A percentile compares a stretch with the other conserved stretches of the same genome.
Conservation (phyloP, 345 rosid species). For the Gossypium arboreum region DNA sequence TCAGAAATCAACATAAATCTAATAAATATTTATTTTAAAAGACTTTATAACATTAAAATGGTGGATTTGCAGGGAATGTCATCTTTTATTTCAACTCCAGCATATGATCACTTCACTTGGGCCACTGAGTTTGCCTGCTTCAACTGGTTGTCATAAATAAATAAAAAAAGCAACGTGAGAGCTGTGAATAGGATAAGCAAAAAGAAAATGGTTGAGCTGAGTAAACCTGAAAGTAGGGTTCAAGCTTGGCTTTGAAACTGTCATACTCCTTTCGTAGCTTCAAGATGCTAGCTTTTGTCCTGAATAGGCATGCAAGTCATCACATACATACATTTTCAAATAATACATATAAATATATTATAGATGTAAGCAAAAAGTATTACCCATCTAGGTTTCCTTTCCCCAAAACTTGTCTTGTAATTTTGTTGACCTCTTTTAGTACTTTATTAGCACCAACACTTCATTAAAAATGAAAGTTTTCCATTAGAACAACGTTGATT, state of each 20-base stretch:
- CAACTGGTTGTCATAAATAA: not conserved
- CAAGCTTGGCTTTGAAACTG: conserved; percentile 25
- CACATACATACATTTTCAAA: not conserved
- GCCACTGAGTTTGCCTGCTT: conserved; percentile 6
- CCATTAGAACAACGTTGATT: not conserved
- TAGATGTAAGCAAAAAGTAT: not conserved
- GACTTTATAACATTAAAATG: too few relatives aligned
- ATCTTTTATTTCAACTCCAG: not conserved
- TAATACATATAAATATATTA: not conserved
- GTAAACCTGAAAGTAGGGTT: conserved; percentile 27
- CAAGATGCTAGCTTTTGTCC: conserved; percentile 8
- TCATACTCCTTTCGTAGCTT: conserved; percentile 21
- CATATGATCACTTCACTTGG: not conserved
- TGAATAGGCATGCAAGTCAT: conserved; percentile 8
- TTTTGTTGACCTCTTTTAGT: not conserved
- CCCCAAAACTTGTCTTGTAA: not conserved
- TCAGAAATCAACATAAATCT: too few relatives aligned
- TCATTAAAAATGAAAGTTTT: not conserved
- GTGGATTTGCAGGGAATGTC: not conserved
- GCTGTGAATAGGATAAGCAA: not conserved
- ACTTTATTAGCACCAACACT: conserved; percentile 36
- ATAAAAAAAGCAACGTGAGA: not conserved
- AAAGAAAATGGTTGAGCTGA: not conserved
- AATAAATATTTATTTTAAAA: too few relatives aligned
- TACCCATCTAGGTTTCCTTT: conserved; percentile 22